Conservation (phyloP, 345 rosid genomes). For the Populus davidiana region DNA sequence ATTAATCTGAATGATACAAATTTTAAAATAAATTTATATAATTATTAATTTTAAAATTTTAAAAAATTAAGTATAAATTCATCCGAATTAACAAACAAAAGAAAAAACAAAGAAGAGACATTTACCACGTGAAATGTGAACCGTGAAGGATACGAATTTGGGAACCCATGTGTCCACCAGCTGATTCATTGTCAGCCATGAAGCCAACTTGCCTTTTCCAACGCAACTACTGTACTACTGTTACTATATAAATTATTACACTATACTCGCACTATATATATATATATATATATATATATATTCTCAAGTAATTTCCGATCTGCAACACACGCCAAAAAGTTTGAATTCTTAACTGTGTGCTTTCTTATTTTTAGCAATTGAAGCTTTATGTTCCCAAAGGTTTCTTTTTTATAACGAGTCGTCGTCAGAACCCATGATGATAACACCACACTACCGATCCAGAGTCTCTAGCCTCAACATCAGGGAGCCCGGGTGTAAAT, state of each 20-base stretch:
- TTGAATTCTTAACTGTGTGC: background rate
- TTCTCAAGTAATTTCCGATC: background rate
- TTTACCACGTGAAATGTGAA: background rate
- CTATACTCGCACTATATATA: background rate
- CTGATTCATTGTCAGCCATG: conserved; percentile 8
- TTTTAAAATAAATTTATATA: no score
- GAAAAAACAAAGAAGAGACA: background rate
- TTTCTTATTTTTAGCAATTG: conserved; percentile 16
- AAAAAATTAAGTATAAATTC: no score
- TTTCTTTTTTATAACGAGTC: conserved; percentile 18
- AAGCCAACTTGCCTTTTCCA: conserved; percentile 19
- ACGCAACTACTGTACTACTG: conserved; percentile 6
- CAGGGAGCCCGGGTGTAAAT: conserved; percentile 27
- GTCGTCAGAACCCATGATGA: conserved; percentile 25
- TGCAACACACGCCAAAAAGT: conserved; percentile 3
- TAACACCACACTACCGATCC: conserved; percentile 14
- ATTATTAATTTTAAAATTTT: no score
- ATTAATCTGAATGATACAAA: no score
- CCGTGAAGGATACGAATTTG: background rate
- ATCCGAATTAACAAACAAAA: no score
- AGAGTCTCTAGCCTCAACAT: conserved; percentile 17
- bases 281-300: background rate
- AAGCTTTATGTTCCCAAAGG: conserved; percentile 29
- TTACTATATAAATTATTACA: background rate
- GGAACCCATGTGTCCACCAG: conserved; percentile 9